Percentiles rank a stretch among this genome's conserved stretches.
Evolutionary conservation across 352 stramenopile species (phyloP).

Genomic region (Pythium volutum): DNA sequence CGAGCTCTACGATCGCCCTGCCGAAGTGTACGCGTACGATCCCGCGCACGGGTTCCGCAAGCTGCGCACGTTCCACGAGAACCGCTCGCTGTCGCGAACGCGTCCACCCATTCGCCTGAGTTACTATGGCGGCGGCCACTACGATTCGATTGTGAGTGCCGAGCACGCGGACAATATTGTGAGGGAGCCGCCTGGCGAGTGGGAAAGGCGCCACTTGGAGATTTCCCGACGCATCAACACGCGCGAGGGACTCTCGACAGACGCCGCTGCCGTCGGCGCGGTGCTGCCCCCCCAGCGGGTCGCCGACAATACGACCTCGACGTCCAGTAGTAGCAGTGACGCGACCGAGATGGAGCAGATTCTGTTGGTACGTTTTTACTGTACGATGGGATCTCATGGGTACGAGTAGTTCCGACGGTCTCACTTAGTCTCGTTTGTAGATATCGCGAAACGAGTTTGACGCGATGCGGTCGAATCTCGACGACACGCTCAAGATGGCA

Average conservation of each 20-base stretch:
- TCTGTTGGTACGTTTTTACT: conserved; percentile 60
- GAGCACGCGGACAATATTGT: conserved; percentile 58
- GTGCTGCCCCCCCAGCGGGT: conserved; percentile 16
- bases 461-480: conserved; percentile 67
- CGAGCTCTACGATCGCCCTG: conserved; percentile 92
- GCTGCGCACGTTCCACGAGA: conserved; percentile 89
- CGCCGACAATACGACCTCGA: neutral
- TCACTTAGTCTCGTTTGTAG: conserved; percentile 25
- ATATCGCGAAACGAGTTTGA: conserved; percentile 74
- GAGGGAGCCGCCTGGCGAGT: conserved; percentile 53
- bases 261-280: neutral
- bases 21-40: conserved; percentile 91
- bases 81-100: conserved; percentile 43
- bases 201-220: conserved; percentile 64
- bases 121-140: conserved; percentile 92
- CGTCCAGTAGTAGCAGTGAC: conserved; percentile 37
- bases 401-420: neutral
- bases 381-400: neutral
- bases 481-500: conserved; percentile 69
- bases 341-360: conserved; percentile 71
- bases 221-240: conserved; percentile 74
- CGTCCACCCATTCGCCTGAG: conserved; percentile 77
- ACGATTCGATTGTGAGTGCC: conserved; percentile 81
- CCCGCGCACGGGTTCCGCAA: conserved; percentile 58
- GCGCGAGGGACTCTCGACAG: conserved; percentile 29